Conservation (phyloP, 257 asterid genomes). For the Rehmannia glutinosa region DNA sequence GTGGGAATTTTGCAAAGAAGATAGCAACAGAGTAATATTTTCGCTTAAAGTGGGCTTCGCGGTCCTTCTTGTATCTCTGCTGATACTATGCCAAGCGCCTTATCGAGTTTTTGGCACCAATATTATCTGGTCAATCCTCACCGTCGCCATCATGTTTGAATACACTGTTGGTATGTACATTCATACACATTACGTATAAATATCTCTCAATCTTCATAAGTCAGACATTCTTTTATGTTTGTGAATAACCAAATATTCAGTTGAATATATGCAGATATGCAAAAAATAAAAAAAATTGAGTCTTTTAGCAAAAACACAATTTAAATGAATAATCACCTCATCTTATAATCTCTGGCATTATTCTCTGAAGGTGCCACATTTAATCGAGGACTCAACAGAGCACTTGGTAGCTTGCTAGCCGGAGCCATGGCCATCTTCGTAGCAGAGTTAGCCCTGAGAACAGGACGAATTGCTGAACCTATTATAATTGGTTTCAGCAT, state of each 20-base stretch:
- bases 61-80: constrained; percentile 57
- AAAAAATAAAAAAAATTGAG: too few relatives aligned
- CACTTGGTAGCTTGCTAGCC: constrained; percentile 68
- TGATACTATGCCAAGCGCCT: constrained; percentile 45
- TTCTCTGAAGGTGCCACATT: constrained; percentile 52
- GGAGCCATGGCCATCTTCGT: constrained; percentile 45
- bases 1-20: constrained; percentile 59
- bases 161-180: constrained; percentile 57
- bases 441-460: constrained; percentile 47
- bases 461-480: constrained; percentile 56
- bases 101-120: constrained; percentile 54
- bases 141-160: constrained; percentile 77
- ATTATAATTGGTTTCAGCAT: constrained; percentile 64
- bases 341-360: background rate
- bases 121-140: constrained; percentile 73
- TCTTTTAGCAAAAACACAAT: too few relatives aligned
- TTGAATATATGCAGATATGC: too few relatives aligned
- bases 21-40: constrained; percentile 44
- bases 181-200: too few relatives aligned
- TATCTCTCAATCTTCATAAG: too few relatives aligned
- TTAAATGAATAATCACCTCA: too few relatives aligned
- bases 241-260: too few relatives aligned
- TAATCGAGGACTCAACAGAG: constrained; percentile 65
- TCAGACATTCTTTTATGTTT: too few relatives aligned
- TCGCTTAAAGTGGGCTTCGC: constrained; percentile 69